Conservation (phyloP, 176 grass and related monocot species). For the Carex scoparia region DNA sequence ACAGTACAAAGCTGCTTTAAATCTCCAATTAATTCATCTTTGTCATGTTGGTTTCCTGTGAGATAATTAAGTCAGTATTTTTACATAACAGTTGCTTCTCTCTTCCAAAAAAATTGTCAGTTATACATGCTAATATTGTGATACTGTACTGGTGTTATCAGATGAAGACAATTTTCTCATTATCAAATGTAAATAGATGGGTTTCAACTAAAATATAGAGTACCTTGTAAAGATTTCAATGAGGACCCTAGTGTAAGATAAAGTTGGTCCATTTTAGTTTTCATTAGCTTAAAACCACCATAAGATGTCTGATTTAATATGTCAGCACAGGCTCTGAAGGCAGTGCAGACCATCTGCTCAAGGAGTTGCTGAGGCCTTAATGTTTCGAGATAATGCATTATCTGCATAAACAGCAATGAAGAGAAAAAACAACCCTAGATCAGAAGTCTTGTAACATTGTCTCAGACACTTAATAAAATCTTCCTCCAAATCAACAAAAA, state of each 20-base stretch:
- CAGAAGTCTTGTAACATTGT: not conserved
- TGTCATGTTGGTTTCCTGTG: conserved; percentile 49
- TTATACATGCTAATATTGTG: not conserved
- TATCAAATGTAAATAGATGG: not conserved
- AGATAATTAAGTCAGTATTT: conserved; percentile 31
- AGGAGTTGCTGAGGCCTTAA: conserved; percentile 82
- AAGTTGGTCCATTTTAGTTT: conserved; percentile 81
- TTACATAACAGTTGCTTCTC: not conserved
- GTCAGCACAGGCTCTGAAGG: conserved; percentile 79
- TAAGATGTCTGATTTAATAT: conserved; percentile 70
- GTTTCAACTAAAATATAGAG: not conserved
- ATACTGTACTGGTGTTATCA: not conserved
- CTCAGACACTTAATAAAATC: not conserved
- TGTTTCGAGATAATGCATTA: conserved; percentile 98
- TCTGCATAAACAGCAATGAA: conserved; percentile 32
- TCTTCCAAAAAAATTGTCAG: not conserved
- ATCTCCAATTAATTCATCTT: conserved; percentile 68
- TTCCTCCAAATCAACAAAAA: not conserved
- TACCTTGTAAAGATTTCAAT: conserved; percentile 82
- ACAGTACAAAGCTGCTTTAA: conserved; percentile 72
- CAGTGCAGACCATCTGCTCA: conserved; percentile 90
- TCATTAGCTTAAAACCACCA: conserved; percentile 76
- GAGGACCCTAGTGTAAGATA: conserved; percentile 72
- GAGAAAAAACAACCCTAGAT: not conserved
- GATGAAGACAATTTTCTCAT: not conserved